A percentile compares a stretch with the other conserved stretches of the same genome.
Evolutionary conservation across 192 early-diverging fungal species (phyloP).

Genomic region (Rhizoclosmatium sp.): DNA sequence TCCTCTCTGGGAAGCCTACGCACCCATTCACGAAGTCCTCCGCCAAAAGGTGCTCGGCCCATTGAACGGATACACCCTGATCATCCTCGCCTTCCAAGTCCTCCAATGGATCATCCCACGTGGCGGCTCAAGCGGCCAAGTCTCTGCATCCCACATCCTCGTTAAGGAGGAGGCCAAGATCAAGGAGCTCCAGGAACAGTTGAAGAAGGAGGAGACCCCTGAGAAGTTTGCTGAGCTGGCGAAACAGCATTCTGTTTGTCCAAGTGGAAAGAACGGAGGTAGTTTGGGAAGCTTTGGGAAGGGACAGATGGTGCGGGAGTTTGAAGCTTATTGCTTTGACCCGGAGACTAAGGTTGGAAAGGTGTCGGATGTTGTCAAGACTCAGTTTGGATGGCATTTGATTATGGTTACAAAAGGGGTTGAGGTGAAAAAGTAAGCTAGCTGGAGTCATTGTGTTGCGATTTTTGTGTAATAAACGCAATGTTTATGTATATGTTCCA

Average conservation of each 20-base stretch:
- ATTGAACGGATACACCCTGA: conserved; percentile 8
- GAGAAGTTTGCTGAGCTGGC: conserved; percentile 79
- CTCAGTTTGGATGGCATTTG: conserved; percentile 50
- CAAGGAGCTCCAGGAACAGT: conserved; percentile 20
- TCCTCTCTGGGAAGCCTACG: neutral
- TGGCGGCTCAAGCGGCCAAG: neutral
- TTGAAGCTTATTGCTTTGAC: conserved; percentile 40
- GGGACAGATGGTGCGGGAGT: conserved; percentile 84
- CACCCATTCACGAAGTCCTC: conserved; percentile 10
- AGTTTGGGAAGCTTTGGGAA: conserved; percentile 87
- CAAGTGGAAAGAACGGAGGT: conserved; percentile 84
- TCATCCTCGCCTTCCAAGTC: conserved; percentile 26
- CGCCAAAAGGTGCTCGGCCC: conserved; percentile 27
- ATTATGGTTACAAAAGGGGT: conserved; percentile 38
- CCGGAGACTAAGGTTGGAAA: conserved; percentile 32
- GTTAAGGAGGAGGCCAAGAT: conserved; percentile 41
- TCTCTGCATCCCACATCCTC: conserved; percentile 40
- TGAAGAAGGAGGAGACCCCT: conserved; percentile 8
- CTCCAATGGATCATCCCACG: neutral
- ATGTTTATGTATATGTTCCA: too few relatives aligned
- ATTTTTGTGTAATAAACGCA: too few relatives aligned
- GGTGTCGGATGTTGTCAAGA: conserved; percentile 43
- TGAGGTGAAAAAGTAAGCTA: neutral
- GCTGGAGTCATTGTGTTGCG: too few relatives aligned
- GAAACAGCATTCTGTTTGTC: conserved; percentile 82